phyloP scores from a whole-genome alignment of 78 protist species.

The Isochrysis galbana region DNA sequence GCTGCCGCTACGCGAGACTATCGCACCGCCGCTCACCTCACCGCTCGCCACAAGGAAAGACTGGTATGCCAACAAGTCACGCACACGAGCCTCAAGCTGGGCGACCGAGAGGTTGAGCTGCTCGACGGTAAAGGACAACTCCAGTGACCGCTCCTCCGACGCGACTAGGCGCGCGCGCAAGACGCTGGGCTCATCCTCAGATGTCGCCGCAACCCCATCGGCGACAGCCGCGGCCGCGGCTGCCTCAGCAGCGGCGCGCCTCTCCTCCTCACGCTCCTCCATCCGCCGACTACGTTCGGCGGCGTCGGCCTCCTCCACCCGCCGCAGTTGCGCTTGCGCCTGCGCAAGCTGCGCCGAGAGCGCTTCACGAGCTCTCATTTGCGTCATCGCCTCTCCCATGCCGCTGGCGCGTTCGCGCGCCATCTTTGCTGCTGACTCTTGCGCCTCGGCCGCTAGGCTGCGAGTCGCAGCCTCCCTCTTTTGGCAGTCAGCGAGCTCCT shows the following conservation, averaged over 20 bases:
- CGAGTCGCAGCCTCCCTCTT: background rate
- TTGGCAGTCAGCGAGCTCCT: background rate
- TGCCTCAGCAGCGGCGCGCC: no score
- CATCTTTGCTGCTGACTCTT: background rate
- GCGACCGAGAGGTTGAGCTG: background rate
- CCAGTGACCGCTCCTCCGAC: background rate
- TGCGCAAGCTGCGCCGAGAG: background rate
- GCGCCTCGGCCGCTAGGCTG: background rate
- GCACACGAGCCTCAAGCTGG: background rate
- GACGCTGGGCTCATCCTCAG: no score
- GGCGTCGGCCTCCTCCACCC: no score
- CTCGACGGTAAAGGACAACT: background rate
- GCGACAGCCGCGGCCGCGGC: no score
- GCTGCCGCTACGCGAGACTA: no score
- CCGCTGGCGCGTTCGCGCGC: background rate
- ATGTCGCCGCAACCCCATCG: no score
- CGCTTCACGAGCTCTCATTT: background rate
- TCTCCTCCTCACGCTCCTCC: no score
- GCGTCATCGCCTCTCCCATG: background rate
- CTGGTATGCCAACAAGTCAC: background rate
- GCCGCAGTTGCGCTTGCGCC: background rate
- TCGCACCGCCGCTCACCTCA: background rate
- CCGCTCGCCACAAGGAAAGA: background rate
- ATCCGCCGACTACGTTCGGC: no score
- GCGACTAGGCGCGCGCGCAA: background rate